phyloP scores from a whole-genome alignment of 2,329 filamentous ascomycete species.

The Ceratocystis albifundus region DNA sequence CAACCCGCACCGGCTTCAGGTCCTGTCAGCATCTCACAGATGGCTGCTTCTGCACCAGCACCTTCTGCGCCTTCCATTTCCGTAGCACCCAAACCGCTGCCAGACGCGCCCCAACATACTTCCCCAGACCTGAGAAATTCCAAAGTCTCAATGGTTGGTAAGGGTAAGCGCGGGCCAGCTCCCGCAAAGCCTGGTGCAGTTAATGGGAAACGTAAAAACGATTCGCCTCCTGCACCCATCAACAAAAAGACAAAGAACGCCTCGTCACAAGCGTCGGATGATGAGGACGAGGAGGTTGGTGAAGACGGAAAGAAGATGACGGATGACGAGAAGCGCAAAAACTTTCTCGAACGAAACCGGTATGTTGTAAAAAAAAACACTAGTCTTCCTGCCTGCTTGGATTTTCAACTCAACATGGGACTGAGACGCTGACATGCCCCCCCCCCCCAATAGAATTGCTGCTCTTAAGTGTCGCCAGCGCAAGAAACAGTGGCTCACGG shows the following conservation, averaged over 20 bases:
- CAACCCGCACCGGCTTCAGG: not conserved
- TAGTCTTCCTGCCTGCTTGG: not conserved
- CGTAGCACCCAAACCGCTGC: conserved; percentile 40
- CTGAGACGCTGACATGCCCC: conserved; percentile 26
- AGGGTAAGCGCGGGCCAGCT: conserved; percentile 14
- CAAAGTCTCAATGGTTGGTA: not conserved
- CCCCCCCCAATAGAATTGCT: too few species aligned
- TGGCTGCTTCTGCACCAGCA: not conserved
- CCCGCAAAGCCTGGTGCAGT: conserved; percentile 39
- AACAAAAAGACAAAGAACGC: conserved; percentile 66
- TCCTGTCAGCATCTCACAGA: conserved; percentile 5
- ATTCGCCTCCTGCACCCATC: conserved; percentile 40
- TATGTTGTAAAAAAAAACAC: conserved; percentile 36
- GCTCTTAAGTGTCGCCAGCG: conserved; percentile 93
- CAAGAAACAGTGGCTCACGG: conserved; percentile 98
- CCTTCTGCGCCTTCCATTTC: conserved; percentile 35
- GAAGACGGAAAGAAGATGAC: conserved; percentile 70
- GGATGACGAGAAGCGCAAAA: conserved; percentile 96
- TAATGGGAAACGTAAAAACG: conserved; percentile 49
- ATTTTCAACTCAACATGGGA: conserved; percentile 25
- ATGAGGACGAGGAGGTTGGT: conserved; percentile 30
- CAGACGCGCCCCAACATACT: conserved; percentile 35
- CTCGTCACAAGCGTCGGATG: conserved; percentile 30
- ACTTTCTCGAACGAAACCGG: conserved; percentile 94
- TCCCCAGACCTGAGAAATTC: conserved; percentile 23